These are phyloP conservation scores for Oryza nivara DNA, from an alignment of 176 grass and related monocot species.

Conservation along the genomic window DNA sequence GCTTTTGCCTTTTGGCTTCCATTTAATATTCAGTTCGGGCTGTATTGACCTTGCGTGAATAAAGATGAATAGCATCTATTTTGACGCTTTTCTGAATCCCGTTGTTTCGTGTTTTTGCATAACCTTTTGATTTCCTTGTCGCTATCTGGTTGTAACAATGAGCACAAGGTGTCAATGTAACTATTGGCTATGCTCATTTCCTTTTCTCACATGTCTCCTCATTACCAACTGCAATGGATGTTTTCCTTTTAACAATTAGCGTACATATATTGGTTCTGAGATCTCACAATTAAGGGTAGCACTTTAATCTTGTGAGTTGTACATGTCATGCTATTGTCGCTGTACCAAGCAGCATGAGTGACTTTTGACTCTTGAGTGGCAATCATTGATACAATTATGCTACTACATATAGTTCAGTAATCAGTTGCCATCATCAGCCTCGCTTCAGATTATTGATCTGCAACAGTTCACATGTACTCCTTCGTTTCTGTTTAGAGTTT, in stretches of 20 bases:
- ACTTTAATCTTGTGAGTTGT: constrained; percentile 35
- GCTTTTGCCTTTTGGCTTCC: background rate
- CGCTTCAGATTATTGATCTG: constrained; percentile 15
- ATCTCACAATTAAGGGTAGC: background rate
- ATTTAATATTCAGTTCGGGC: constrained; percentile 19
- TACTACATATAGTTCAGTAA: background rate
- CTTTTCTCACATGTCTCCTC: background rate
- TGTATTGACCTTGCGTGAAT: constrained; percentile 32
- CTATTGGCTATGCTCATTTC: background rate
- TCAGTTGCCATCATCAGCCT: background rate
- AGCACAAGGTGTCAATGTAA: background rate
- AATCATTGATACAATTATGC: constrained; percentile 42
- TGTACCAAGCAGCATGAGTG: constrained; percentile 36
- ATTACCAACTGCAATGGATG: background rate
- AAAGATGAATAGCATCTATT: background rate
- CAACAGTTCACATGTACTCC: constrained; percentile 11
- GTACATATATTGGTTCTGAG: background rate
- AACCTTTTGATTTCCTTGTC: constrained; percentile 8
- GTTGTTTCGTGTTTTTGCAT: background rate
- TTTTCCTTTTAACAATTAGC: background rate
- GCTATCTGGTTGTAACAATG: background rate
- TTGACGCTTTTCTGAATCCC: background rate
- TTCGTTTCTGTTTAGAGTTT: constrained; percentile 29
- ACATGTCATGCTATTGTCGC: constrained; percentile 37
- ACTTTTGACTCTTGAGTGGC: constrained; percentile 20